Conservation (phyloP, 2,329 filamentous ascomycete species). For the Ilyonectria mors-panacis region DNA sequence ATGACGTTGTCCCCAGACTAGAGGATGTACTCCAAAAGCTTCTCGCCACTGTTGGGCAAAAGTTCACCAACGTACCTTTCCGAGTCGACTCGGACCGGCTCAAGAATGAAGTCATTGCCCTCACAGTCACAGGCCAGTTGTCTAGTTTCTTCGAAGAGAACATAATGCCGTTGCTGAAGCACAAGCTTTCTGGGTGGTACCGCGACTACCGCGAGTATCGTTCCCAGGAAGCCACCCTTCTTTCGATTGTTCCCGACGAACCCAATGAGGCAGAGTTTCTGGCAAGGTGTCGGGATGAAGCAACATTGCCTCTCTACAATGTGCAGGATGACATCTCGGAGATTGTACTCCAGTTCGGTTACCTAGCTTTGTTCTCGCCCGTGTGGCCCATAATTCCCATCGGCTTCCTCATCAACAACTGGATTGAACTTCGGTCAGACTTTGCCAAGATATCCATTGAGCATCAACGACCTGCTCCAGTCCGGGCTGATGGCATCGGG, state of each 20-base stretch:
- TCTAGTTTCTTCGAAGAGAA: conserved; percentile 81
- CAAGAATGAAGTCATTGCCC: conserved; percentile 81
- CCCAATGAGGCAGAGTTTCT: conserved; percentile 77
- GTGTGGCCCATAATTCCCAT: conserved; percentile 83
- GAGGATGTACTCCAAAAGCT: conserved; percentile 72
- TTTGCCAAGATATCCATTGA: conserved; percentile 84
- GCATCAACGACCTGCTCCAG: conserved; percentile 78
- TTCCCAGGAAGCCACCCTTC: conserved; percentile 60
- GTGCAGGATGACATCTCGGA: conserved; percentile 81
- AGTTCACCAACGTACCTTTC: conserved; percentile 71
- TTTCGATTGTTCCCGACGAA: conserved; percentile 67
- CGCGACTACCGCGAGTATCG: conserved; percentile 54
- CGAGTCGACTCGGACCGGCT: conserved; percentile 76
- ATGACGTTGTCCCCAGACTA: conserved; percentile 76
- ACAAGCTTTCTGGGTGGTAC: conserved; percentile 66
- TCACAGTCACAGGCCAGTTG: conserved; percentile 80
- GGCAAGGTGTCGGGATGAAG: conserved; percentile 74
- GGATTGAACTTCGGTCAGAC: conserved; percentile 83
- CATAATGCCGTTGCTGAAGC: conserved; percentile 78
- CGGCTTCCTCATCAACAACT: conserved; percentile 83
- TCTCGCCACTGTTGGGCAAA: conserved; percentile 56
- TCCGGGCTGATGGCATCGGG: conserved; percentile 80
- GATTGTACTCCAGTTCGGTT: conserved; percentile 82
- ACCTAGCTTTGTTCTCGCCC: conserved; percentile 80
- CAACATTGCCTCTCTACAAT: conserved; percentile 78